Percentiles rank a stretch among this genome's conserved stretches.
Evolutionary conservation across 139 green algal species (phyloP).

Genomic region (Tetradesmus obliquus): DNA sequence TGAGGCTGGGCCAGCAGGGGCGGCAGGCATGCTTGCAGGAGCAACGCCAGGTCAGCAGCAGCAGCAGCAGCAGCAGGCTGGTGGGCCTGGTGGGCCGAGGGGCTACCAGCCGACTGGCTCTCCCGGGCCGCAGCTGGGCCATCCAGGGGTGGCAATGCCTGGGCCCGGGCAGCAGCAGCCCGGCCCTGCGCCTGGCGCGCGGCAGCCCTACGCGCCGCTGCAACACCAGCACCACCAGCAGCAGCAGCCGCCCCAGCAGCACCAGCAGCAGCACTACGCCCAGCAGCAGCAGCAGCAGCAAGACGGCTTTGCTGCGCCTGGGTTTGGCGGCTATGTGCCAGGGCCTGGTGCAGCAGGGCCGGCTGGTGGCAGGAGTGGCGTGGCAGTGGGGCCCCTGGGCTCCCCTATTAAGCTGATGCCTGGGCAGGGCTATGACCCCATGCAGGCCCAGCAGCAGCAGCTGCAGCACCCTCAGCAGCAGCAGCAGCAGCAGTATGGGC

Average conservation of each 20-base stretch:
- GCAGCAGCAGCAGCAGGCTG: background rate
- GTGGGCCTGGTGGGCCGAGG: background rate
- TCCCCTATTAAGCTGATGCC: slow-evolving; percentile 16
- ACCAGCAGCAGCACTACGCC: slow-evolving; percentile 11
- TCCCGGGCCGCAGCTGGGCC: background rate
- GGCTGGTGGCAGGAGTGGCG: background rate
- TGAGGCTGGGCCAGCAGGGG: background rate
- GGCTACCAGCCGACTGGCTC: background rate
- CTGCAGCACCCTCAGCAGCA: background rate
- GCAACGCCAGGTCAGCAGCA: slow-evolving; percentile 5
- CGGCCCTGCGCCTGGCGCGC: background rate
- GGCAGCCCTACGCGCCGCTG: background rate
- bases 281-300: slow-evolving; percentile 45
- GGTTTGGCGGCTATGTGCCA: background rate
- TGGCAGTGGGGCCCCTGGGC: background rate
- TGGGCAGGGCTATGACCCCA: slow-evolving; percentile 13
- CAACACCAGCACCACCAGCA: slow-evolving; percentile 34
- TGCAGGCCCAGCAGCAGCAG: background rate
- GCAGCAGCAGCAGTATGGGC: slow-evolving; percentile 37
- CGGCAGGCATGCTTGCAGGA: slow-evolving; percentile 3
- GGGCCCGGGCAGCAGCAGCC: slow-evolving; percentile 31
- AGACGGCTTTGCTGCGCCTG: slow-evolving; percentile 13
- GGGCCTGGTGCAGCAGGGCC: background rate
- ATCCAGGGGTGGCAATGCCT: background rate
- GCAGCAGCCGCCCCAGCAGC: slow-evolving; percentile 17